phyloP scores from a whole-genome alignment of 805 yeast genomes.

The Kuraishia molischiana region DNA sequence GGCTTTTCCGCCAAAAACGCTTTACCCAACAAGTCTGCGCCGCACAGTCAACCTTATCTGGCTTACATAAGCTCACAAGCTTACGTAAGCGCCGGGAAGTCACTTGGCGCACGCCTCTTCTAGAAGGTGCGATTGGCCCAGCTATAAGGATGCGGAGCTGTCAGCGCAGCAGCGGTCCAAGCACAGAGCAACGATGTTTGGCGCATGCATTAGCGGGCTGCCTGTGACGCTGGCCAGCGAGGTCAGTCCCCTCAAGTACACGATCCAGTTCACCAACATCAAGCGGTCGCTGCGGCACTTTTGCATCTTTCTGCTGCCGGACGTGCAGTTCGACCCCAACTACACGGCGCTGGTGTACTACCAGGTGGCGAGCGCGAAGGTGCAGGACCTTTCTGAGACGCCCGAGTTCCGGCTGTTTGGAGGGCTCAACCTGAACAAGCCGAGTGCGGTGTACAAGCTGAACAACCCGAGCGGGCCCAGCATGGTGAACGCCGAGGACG shows the following conservation, averaged over 20 bases:
- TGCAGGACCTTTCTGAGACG: constrained; percentile 17
- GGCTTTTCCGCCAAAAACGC: too few species aligned
- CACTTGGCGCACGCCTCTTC: too few species aligned
- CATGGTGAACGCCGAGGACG: constrained; percentile 37
- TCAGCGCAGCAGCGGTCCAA: too few species aligned
- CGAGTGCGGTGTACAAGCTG: constrained; percentile 85
- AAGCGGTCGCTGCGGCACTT: constrained; percentile 59
- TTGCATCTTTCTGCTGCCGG: constrained; percentile 80
- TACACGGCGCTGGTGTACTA: constrained; percentile 83
- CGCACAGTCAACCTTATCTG: too few species aligned
- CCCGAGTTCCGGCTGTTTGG: constrained; percentile 57
- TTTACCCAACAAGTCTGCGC: too few species aligned
- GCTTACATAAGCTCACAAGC: too few species aligned
- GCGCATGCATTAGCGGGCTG: constrained; percentile 3
- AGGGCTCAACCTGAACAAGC: constrained; percentile 54
- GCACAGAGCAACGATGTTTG: too few species aligned
- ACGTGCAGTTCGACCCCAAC: constrained; percentile 57
- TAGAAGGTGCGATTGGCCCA: too few species aligned
- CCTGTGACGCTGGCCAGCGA: constrained; percentile 43
- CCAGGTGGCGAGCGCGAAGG: constrained; percentile 57
- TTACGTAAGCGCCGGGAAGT: too few species aligned
- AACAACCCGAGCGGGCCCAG: constrained; percentile 44
- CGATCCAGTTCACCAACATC: constrained; percentile 53
- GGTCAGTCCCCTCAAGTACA: constrained; percentile 59
- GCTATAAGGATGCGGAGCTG: too few species aligned